Conservation (phyloP, 1,139 yeast genomes). For the Lodderomyces orthopsilosis region DNA sequence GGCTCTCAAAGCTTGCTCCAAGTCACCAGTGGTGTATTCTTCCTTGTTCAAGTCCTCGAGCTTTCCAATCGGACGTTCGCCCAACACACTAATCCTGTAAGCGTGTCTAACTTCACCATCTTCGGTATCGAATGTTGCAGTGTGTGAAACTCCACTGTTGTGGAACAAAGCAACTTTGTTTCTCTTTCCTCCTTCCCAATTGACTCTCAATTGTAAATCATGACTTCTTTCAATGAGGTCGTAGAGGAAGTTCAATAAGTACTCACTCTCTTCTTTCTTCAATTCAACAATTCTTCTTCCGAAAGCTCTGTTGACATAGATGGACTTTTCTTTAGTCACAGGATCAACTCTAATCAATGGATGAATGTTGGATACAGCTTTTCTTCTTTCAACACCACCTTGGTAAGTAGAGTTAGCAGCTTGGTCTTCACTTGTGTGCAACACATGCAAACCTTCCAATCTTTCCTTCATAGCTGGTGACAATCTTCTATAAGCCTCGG, state of each 20-base stretch:
- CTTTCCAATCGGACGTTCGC: constrained; percentile 43
- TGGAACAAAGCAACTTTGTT: constrained; percentile 55
- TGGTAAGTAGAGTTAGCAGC: constrained; percentile 45
- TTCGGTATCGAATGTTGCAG: constrained; percentile 37
- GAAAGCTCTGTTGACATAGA: constrained; percentile 54
- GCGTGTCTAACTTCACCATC: constrained; percentile 44
- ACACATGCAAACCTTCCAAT: constrained; percentile 38
- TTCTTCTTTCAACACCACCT: constrained; percentile 44
- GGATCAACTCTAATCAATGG: constrained; percentile 61
- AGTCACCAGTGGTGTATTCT: constrained; percentile 39
- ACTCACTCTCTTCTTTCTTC: constrained; percentile 54
- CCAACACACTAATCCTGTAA: constrained; percentile 44
- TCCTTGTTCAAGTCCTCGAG: constrained; percentile 32
- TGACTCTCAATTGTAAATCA: constrained; percentile 56
- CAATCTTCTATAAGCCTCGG: constrained; percentile 32
- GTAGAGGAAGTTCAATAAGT: constrained; percentile 48
- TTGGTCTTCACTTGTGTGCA: constrained; percentile 66
- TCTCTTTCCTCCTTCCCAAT: constrained; percentile 45
- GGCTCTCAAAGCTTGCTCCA: constrained; percentile 32
- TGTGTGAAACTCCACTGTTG: constrained; percentile 42
- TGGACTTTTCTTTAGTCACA: constrained; percentile 50
- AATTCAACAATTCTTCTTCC: constrained; percentile 55
- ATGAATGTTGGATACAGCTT: constrained; percentile 45
- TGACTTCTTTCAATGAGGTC: constrained; percentile 45
- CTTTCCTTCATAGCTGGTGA: constrained; percentile 28